Percentiles rank a stretch among this genome's conserved stretches.
phyloP scores from a whole-genome alignment of 768 basidiomycete genomes.

The Hygrophoropsis aurantiaca region DNA sequence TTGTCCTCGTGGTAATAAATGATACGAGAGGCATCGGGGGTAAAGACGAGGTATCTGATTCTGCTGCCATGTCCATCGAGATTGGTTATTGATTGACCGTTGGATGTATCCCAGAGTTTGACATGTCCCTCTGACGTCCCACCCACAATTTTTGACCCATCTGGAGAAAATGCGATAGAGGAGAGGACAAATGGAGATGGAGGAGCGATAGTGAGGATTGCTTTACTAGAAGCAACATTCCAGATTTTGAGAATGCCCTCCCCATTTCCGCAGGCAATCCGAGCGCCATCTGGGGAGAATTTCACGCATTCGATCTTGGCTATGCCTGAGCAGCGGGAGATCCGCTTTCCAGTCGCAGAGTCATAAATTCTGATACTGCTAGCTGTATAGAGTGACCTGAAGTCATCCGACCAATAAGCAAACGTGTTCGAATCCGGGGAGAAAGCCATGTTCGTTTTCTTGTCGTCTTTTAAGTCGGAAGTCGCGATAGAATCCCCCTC shows the following conservation, averaged over 20 bases:
- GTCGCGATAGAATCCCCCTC: slow-evolving; percentile 7
- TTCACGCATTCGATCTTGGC: slow-evolving; percentile 12
- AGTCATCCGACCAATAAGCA: slow-evolving; percentile 7
- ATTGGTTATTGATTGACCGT: slow-evolving; percentile 13
- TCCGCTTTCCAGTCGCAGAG: slow-evolving; percentile 12
- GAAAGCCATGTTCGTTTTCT: slow-evolving; percentile 7
- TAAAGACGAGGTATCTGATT: slow-evolving; percentile 17
- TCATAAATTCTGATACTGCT: slow-evolving; percentile 17
- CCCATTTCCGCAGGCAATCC: slow-evolving; percentile 13
- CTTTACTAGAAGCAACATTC: slow-evolving; percentile 16
- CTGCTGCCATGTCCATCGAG: not conserved
- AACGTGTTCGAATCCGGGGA: slow-evolving; percentile 14
- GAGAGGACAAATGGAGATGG: too few relatives aligned
- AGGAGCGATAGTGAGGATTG: too few relatives aligned
- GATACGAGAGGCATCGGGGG: slow-evolving; percentile 3
- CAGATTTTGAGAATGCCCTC: slow-evolving; percentile 13
- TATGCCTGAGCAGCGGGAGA: slow-evolving; percentile 13
- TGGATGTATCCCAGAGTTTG: slow-evolving; percentile 15
- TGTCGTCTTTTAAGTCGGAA: slow-evolving; percentile 1
- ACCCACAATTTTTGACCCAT: slow-evolving; percentile 14
- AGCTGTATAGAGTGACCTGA: slow-evolving; percentile 14
- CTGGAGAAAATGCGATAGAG: slow-evolving; percentile 16
- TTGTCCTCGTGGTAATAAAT: slow-evolving; percentile 20
- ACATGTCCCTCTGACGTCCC: slow-evolving; percentile 15
- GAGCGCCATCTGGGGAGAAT: slow-evolving; percentile 14